Percentiles rank a stretch among this genome's conserved stretches.
These are phyloP conservation scores for Glaciozyma antarctica DNA, from an alignment of 768 basidiomycete species.

Conservation along the genomic window DNA sequence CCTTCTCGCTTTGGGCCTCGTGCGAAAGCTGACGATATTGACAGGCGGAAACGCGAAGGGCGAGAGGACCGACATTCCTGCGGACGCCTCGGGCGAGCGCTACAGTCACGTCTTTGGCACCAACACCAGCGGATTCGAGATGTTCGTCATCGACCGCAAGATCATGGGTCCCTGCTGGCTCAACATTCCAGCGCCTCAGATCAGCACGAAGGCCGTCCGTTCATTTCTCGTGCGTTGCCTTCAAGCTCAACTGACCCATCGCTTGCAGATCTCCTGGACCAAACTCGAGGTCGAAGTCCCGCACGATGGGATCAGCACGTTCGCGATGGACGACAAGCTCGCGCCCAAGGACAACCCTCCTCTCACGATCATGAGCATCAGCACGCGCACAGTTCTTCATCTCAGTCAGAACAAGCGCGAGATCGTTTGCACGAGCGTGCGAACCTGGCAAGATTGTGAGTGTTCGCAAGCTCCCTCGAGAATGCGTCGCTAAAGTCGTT, in stretches of 20 bases:
- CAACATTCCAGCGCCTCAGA: conserved; percentile 61
- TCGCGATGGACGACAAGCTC: conserved; percentile 58
- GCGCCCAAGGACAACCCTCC: conserved; percentile 77
- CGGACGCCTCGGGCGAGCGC: conserved; percentile 64
- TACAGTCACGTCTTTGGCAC: conserved; percentile 84
- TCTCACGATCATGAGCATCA: conserved; percentile 79
- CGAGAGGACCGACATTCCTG: conserved; percentile 50
- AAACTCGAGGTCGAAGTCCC: conserved; percentile 76
- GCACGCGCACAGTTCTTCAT: conserved; percentile 82
- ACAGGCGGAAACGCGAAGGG: neutral
- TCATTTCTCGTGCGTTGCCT: conserved; percentile 33
- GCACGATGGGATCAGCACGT: conserved; percentile 76
- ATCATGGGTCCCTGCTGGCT: conserved; percentile 99
- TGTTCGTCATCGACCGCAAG: conserved; percentile 85
- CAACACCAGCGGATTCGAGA: conserved; percentile 82
- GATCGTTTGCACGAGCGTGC: conserved; percentile 69
- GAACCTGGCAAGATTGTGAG: conserved; percentile 70
- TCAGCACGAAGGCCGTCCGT: conserved; percentile 57
- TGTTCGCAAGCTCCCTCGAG: conserved; percentile 1
- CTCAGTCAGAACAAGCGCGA: conserved; percentile 91
- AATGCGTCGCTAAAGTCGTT: neutral
- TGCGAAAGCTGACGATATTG: neutral
- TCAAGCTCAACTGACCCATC: neutral
- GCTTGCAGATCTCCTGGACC: conserved; percentile 81
- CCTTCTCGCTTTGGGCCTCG: neutral